These are phyloP conservation scores for Microcera coccophila DNA, from an alignment of 2,329 filamentous ascomycete genomes.

Conservation along the genomic window DNA sequence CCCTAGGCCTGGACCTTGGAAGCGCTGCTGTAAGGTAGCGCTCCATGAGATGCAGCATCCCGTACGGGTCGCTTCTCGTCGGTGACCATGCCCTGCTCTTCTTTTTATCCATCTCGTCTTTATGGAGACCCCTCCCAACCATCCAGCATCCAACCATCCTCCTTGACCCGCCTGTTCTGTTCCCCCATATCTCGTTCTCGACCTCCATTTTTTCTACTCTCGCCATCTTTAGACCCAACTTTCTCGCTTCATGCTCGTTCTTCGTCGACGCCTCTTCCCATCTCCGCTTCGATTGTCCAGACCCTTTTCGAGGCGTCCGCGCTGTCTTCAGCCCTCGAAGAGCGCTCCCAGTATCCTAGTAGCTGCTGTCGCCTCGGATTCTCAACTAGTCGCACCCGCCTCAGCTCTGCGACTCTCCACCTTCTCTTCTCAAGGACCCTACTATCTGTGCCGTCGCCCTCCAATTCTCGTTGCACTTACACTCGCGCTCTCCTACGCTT, in stretches of 20 bases:
- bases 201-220: neutral
- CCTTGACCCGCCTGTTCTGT: neutral
- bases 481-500: no score
- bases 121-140: neutral
- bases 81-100: no score
- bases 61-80: no score
- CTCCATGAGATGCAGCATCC: no score
- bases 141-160: neutral
- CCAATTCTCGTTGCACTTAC: no score
- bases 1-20: no score
- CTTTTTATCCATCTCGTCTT: neutral
- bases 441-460: neutral
- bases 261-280: neutral
- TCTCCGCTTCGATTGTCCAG: neutral
- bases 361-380: neutral
- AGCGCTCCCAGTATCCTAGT: neutral
- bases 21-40: no score
- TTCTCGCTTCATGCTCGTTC: neutral
- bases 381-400: conserved; percentile 4
- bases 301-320: conserved; percentile 13
- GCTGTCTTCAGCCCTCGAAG: conserved; percentile 9
- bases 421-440: conserved; percentile 7
- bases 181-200: neutral
- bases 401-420: conserved; percentile 7
- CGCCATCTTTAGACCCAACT: neutral